A percentile compares a stretch with the other conserved stretches of the same genome.
Evolutionary conservation across 2,329 filamentous ascomycete species (phyloP).

Genomic region (Epichloe sylvatica): DNA sequence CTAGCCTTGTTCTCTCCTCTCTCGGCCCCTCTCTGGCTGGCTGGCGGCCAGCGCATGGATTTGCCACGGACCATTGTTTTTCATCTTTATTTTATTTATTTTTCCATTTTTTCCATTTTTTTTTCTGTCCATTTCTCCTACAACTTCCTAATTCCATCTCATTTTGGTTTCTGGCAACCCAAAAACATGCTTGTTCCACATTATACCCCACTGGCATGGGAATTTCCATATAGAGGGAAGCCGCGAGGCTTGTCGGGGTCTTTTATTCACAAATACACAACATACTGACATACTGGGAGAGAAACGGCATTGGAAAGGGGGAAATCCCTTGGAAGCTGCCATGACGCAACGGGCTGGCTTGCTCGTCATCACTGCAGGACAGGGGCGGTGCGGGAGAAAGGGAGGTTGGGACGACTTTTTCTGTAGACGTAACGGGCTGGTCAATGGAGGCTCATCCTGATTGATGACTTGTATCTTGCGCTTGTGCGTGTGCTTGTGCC

Average conservation of each 20-base stretch:
- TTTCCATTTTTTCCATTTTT: no score
- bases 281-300: not conserved
- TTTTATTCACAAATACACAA: not conserved
- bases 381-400: not conserved
- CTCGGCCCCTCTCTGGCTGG: not conserved
- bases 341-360: no score
- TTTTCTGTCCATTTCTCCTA: constrained; percentile 8
- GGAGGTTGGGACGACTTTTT: not conserved
- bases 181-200: constrained; percentile 9
- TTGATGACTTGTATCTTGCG: no score
- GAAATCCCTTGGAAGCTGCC: no score
- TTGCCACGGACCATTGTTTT: not conserved
- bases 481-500: no score
- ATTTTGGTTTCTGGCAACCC: not conserved
- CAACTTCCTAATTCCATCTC: not conserved
- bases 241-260: constrained; percentile 23
- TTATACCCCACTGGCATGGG: constrained; percentile 22
- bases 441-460: no score
- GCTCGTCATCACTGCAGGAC: no score
- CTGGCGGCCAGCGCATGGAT: not conserved
- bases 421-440: no score
- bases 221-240: constrained; percentile 22
- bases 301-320: no score
- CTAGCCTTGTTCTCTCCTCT: no score
- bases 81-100: no score